Evolutionary conservation across 2,329 filamentous ascomycete species (phyloP), one percentile per base, ranked within the genome.

Genomic region (Pestalotiopsis fici): DNA sequence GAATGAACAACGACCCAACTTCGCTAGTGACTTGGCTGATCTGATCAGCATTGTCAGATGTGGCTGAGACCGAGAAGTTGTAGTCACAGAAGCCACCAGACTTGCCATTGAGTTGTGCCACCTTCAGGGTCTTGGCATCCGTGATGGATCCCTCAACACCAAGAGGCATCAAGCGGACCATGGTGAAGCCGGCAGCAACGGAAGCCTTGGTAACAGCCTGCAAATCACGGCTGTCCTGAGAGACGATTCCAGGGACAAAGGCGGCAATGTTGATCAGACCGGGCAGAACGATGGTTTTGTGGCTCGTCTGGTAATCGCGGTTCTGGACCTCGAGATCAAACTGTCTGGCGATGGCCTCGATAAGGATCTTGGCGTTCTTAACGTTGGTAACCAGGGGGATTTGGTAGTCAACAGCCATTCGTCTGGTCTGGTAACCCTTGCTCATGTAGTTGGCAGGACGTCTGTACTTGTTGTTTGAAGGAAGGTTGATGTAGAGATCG

Each of bases 391-490:
- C 95, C 69, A 99, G 85, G 67, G 96, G 96, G 65, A 96, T 97
- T 83, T 98, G 95, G 83, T 98, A 90, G 81, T 98, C 96, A 55
- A 99, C 96, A 43, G 96, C 96, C 95, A 99, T 98, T 80, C 96
- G 91, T 79, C 96, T 90, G 66, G 96, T 98, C 77, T 93, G 92
- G 83, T 99, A 99, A 69, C 96, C 96, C 83, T 96, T 96, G 81
- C 93, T 97, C 91, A 99, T 97, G 83, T 98, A 99, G 85, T 94
- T 99, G 75, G 96, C 96, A 37, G 96, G 96, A 72, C 96, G 91
- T 74, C 96, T 90, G 87, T 97, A 99, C 80, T 95, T 93, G 85
- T 99, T 99, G 88, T 89, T 97, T 13, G 96, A 98, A n/a, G 96
- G 96, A 81, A 99, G 82, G 81, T 99, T 99, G 90, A 99, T 98